Conservation (phyloP, 2,329 filamentous ascomycete genomes). For the Fusarium tricinctum region DNA sequence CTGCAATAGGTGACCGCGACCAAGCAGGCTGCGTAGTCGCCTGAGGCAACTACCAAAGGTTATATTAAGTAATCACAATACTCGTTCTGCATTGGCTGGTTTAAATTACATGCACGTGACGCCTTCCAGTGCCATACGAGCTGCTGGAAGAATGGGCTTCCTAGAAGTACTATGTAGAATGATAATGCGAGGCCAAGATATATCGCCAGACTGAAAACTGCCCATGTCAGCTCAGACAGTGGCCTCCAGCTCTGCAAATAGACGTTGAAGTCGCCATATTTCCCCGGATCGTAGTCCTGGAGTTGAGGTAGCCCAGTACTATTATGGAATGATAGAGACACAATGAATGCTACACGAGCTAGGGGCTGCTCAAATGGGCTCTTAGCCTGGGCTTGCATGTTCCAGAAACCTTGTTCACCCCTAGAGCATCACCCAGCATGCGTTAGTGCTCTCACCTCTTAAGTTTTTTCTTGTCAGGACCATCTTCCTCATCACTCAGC, state of each 20-base stretch:
- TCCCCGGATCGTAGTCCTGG: constrained; percentile 3
- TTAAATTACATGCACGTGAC: constrained; percentile 44
- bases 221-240: constrained; percentile 1
- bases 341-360: constrained; percentile 28
- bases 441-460: constrained; percentile 61
- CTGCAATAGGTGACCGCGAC: constrained; percentile 49
- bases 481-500: constrained; percentile 83
- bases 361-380: constrained; percentile 12
- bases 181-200: constrained; percentile 5
- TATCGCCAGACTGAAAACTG: constrained; percentile 3
- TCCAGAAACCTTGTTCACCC: constrained; percentile 14
- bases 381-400: constrained; percentile 22
- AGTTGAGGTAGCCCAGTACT: constrained; percentile 23
- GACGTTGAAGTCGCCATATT: constrained; percentile 3
- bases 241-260: constrained; percentile 23
- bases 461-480: constrained; percentile 75
- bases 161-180: neutral
- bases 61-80: constrained; percentile 37
- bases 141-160: neutral
- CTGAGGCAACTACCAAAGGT: constrained; percentile 40
- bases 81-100: constrained; percentile 14
- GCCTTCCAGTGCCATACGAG: constrained; percentile 10
- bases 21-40: constrained; percentile 39
- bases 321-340: constrained; percentile 35
- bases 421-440: constrained; percentile 17